These are phyloP conservation scores for Psilocybe tampanensis DNA, from an alignment of 768 basidiomycete genomes.

Conservation along the genomic window DNA sequence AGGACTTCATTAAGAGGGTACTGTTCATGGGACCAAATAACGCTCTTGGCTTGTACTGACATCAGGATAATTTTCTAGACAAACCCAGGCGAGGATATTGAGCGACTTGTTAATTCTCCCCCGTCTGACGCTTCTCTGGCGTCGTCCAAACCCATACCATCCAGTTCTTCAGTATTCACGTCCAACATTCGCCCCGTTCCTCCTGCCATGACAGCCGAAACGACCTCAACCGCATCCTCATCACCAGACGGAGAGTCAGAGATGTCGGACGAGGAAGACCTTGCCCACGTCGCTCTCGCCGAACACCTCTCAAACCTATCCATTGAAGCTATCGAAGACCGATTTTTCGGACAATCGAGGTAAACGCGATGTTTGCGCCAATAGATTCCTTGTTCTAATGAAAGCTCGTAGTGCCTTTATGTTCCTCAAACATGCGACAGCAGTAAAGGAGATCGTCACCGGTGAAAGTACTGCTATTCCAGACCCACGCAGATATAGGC, in stretches of 20 bases:
- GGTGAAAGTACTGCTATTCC: constrained; percentile 15
- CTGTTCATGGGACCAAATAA: background rate
- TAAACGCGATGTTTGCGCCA: constrained; percentile 1
- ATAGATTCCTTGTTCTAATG: background rate
- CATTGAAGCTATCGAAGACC: constrained; percentile 29
- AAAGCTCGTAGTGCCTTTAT: constrained; percentile 35
- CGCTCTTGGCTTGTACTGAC: background rate
- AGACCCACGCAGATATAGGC: constrained; percentile 20
- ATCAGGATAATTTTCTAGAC: constrained; percentile 10
- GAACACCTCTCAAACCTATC: constrained; percentile 32
- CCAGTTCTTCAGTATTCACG: background rate
- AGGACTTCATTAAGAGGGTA: constrained; percentile 27
- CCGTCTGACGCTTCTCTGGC: background rate
- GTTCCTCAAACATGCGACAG: constrained; percentile 42
- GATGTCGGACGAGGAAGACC: constrained; percentile 28
- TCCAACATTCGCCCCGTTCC: constrained; percentile 13
- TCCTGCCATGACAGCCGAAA: constrained; percentile 4
- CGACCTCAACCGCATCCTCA: constrained; percentile 1
- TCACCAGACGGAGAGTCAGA: constrained; percentile 8
- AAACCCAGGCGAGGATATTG: constrained; percentile 23
- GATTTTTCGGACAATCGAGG: constrained; percentile 46
- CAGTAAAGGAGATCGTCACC: constrained; percentile 43
- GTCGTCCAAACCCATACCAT: background rate
- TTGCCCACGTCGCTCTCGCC: constrained; percentile 32
- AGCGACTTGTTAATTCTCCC: constrained; percentile 8